Conservation (phyloP, 192 early-diverging fungal genomes). For the Fimicolochytrium jonesii region DNA sequence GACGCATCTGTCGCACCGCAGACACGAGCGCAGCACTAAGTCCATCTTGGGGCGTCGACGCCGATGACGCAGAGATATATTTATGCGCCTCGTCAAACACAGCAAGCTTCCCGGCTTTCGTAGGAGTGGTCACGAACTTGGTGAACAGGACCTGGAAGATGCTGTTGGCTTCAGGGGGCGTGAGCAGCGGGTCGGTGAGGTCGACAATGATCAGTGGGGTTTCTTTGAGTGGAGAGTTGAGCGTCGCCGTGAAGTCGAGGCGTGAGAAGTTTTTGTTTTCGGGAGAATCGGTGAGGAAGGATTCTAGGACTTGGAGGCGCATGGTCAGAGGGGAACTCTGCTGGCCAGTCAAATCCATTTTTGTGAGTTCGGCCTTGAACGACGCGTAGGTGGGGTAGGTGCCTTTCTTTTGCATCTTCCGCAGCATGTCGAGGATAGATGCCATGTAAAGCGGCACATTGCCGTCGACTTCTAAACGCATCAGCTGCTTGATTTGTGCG, state of each 20-base stretch:
- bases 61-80: constrained; percentile 10
- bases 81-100: constrained; percentile 41
- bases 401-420: constrained; percentile 12
- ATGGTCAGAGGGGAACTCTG: constrained; percentile 26
- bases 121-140: constrained; percentile 13
- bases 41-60: too few relatives aligned
- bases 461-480: constrained; percentile 26
- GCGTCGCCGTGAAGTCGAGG: not conserved
- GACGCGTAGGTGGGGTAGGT: not conserved
- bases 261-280: too few relatives aligned
- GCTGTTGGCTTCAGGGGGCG: constrained; percentile 23
- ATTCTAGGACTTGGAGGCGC: constrained; percentile 28
- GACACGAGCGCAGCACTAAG: constrained; percentile 21
- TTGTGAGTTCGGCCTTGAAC: not conserved
- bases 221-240: constrained; percentile 1
- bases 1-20: constrained; percentile 31
- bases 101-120: constrained; percentile 18
- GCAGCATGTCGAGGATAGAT: constrained; percentile 26
- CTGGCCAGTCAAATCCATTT: not conserved
- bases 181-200: constrained; percentile 30
- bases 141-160: constrained; percentile 33
- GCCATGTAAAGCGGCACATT: constrained; percentile 36
- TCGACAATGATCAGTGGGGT: constrained; percentile 26
- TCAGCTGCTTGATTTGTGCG: constrained; percentile 29
- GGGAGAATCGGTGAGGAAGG: constrained; percentile 19